Conservation (phyloP, 2,329 filamentous ascomycete species). For the Sporothrix mexicana region DNA sequence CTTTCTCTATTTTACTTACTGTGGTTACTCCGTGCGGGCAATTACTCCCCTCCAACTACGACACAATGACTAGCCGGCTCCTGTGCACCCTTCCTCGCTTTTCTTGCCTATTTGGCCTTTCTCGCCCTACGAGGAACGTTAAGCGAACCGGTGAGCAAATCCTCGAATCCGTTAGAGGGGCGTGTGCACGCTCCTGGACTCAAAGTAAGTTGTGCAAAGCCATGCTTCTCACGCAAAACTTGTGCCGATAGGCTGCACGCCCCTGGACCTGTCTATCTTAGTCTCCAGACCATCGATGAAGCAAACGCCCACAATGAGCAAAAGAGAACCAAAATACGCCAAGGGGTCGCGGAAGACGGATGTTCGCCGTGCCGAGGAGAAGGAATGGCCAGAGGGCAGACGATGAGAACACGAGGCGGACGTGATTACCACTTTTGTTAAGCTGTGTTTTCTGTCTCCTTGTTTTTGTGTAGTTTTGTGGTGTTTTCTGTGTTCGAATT, state of each 20-base stretch:
- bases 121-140: not conserved
- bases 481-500: not conserved
- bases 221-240: no score
- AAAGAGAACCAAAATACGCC: not conserved
- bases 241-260: no score
- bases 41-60: not conserved
- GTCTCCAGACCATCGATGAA: not conserved
- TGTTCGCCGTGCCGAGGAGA: not conserved
- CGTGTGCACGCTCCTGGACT: not conserved
- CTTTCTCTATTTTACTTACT: not conserved
- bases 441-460: not conserved
- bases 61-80: not conserved
- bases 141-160: conserved; percentile 14
- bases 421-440: not conserved
- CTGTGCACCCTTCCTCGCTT: not conserved
- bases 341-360: conserved; percentile 14
- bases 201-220: no score
- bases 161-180: not conserved
- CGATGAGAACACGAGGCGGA: not conserved
- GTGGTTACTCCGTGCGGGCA: not conserved
- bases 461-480: not conserved
- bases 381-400: not conserved
- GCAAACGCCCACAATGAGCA: no score
- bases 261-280: not conserved
- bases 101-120: no score